Evolutionary conservation across 148 eudicot genomes (phyloP).

Genomic region (Simmondsia chinensis): DNA sequence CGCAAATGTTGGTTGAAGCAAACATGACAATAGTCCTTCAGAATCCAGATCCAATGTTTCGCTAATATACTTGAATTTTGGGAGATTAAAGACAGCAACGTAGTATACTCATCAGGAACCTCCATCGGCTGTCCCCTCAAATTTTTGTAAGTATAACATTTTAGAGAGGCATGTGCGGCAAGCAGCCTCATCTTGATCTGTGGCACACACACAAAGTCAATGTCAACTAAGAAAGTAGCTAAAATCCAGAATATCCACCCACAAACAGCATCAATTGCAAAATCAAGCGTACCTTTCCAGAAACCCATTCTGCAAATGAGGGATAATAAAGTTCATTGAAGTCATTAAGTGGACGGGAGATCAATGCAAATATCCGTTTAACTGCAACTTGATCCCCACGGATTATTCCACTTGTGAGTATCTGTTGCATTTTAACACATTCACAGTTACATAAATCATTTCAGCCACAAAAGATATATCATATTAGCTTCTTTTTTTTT

Average conservation of each 20-base stretch:
- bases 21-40: conserved; percentile 71
- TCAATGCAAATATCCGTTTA: conserved; percentile 79
- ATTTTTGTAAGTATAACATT: conserved; percentile 82
- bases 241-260: conserved; percentile 1
- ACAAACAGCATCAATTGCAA: conserved; percentile 3
- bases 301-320: conserved; percentile 98
- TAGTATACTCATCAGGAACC: conserved; percentile 74
- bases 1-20: conserved; percentile 52
- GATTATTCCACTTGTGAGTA: conserved; percentile 72
- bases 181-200: conserved; percentile 92
- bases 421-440: conserved; percentile 39
- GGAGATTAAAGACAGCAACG: conserved; percentile 73
- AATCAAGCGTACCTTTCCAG: conserved; percentile 65
- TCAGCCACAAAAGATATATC: too few relatives aligned
- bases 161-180: conserved; percentile 95
- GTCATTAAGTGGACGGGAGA: conserved; percentile 79
- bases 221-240: conserved; percentile 3
- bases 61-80: conserved; percentile 71
- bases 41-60: conserved; percentile 61
- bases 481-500: too few relatives aligned
- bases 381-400: conserved; percentile 90
- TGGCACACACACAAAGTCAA: conserved; percentile 1
- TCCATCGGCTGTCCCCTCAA: conserved; percentile 54
- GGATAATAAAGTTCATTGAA: conserved; percentile 94
- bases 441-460: conserved; percentile 5